These are phyloP conservation scores for Pyrus communis DNA, from an alignment of 306 rosid species.

Conservation along the genomic window DNA sequence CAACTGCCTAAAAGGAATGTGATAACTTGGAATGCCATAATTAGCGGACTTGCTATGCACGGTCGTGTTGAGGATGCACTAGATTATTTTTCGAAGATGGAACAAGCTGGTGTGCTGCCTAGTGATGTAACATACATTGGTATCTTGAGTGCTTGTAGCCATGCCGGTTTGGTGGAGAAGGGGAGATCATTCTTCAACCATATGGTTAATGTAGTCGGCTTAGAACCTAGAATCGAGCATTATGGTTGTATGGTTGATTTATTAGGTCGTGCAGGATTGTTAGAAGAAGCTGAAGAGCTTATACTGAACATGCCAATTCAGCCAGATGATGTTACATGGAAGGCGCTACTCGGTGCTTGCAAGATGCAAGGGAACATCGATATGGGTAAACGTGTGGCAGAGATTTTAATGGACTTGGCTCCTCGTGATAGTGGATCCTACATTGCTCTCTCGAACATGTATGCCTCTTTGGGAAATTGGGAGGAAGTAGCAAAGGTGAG, in stretches of 20 bases:
- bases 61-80: constrained; percentile 45
- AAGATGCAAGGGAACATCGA: constrained; percentile 51
- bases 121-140: constrained; percentile 63
- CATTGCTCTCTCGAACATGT: constrained; percentile 74
- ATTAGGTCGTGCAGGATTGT: constrained; percentile 55
- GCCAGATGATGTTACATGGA: constrained; percentile 75
- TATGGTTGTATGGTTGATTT: constrained; percentile 83
- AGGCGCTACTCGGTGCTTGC: constrained; percentile 79
- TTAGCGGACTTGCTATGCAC: constrained; percentile 71
- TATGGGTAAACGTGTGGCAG: constrained; percentile 46
- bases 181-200: constrained; percentile 48
- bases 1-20: constrained; percentile 44
- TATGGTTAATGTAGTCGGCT: constrained; percentile 42
- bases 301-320: constrained; percentile 50
- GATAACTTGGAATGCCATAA: constrained; percentile 63
- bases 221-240: constrained; percentile 67
- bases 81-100: constrained; percentile 43
- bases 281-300: constrained; percentile 71
- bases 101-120: constrained; percentile 40
- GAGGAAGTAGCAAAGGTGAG: constrained; percentile 61
- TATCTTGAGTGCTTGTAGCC: constrained; percentile 68
- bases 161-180: constrained; percentile 60
- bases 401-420: constrained; percentile 50
- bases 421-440: constrained; percentile 73
- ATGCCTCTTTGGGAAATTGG: constrained; percentile 67